Base-by-base conservation (phyloP, 139 green algal genomes). In the Astrephomene gubernaculifera region DNA sequence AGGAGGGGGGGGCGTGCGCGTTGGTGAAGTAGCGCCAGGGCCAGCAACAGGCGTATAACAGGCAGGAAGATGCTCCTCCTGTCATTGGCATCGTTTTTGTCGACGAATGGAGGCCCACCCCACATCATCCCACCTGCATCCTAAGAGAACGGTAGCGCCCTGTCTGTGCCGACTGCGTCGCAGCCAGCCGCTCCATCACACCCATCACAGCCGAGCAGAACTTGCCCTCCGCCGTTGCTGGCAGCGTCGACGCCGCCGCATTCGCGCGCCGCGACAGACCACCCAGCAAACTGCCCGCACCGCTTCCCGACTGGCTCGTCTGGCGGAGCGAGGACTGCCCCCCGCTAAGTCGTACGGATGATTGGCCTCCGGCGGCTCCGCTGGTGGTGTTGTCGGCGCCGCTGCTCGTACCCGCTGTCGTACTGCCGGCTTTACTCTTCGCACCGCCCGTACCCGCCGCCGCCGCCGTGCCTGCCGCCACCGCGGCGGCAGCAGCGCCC, bases 171-270 rank as follows among this genome's bases (percentile, higher is more conserved):
- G 63, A 49, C 78, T 74, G 44, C 12, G 78, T 84, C 24, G 64
- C 65, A 22, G 64, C 65, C 35, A 86, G 44, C 24, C 79, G 79
- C 65, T 86, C 65, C 79, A 86, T 86, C 54, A 84, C 78, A 22
- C 44, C 67, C 61, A 84, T 64, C 2, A 84, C 21, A 1, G 38
- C 78, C 12, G 29, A 33, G 41, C 78, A 84, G 63, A 84, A 84
- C n/a, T 65, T 64, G 44, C 53, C 78, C 78, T 74, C 61, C 1
- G 43, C n/a, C 6, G 43, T 84, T 3, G 2, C 43, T 10, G 78
- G 78, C 78, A 74, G 35, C 61, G 41, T 31, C 43, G 61, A 43
- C 43, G 41, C 63, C 25, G 44, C 61, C 27, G 78, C 25, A 33
- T 73, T 73, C 1, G n/a, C 22, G 2, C 60, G 61, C n/a, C 78